phyloP scores from a whole-genome alignment of 2,329 filamentous ascomycete species.

The Talaromyces sp. region DNA sequence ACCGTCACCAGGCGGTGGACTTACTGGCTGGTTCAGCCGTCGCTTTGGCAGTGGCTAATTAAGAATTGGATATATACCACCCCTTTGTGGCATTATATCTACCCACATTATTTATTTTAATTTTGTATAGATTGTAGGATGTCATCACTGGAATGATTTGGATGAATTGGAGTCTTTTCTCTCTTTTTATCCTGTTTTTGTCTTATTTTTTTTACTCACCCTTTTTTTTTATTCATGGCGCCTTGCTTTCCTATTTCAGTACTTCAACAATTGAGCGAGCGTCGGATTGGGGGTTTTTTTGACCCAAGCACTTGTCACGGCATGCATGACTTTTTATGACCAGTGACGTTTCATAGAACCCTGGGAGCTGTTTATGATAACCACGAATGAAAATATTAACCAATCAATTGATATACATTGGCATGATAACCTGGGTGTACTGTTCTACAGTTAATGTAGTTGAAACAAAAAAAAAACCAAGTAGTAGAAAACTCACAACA shows the following conservation, averaged over 20 bases:
- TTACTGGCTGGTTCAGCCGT: constrained; percentile 21
- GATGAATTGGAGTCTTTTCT: background rate
- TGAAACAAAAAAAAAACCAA: background rate
- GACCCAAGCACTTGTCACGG: too few species aligned
- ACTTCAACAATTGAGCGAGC: too few species aligned
- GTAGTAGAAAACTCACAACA: background rate
- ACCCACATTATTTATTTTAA: background rate
- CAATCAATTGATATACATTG: too few species aligned
- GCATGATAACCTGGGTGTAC: background rate
- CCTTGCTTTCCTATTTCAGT: too few species aligned
- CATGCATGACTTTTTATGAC: too few species aligned
- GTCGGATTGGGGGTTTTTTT: too few species aligned
- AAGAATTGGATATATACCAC: background rate
- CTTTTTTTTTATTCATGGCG: too few species aligned
- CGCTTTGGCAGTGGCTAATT: constrained; percentile 19
- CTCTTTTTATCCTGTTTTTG: background rate
- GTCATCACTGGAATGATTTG: background rate
- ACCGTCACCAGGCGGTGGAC: constrained; percentile 3
- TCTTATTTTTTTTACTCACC: background rate
- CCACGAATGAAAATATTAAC: too few species aligned
- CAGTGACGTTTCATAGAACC: too few species aligned
- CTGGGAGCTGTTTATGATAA: too few species aligned
- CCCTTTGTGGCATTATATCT: background rate
- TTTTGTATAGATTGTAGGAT: background rate
- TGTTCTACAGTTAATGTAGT: background rate